Conservation (phyloP, 495 filamentous ascomycete genomes). For the Baudoinia panamericana region DNA sequence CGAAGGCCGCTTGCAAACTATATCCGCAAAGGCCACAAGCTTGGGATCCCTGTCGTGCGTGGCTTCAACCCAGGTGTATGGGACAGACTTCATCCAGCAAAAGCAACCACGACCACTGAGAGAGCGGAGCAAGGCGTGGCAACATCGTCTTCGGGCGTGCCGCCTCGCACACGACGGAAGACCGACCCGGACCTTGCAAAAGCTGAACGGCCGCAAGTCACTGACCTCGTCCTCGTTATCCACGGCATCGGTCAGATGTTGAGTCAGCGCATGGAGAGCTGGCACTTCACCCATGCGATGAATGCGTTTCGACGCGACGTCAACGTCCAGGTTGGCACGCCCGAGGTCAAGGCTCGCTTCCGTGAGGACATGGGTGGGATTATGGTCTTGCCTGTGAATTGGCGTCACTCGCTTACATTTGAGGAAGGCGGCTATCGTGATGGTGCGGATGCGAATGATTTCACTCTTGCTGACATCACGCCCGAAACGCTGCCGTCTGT, state of each 20-base stretch:
- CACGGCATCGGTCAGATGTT: conserved; percentile 96
- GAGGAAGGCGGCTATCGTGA: conserved; percentile 56
- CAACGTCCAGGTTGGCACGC: conserved; percentile 68
- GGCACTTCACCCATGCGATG: conserved; percentile 90
- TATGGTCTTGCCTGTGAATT: conserved; percentile 73
- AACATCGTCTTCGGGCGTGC: conserved; percentile 21
- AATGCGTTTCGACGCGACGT: conserved; percentile 78
- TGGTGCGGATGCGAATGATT: conserved; percentile 46
- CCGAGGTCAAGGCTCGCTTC: conserved; percentile 58
- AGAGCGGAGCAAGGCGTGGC: conserved; percentile 39
- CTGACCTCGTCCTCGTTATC: conserved; percentile 77
- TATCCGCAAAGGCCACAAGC: conserved; percentile 67
- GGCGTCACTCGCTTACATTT: conserved; percentile 73
- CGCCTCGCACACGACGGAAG: conserved; percentile 24
- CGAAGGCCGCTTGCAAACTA: conserved; percentile 60
- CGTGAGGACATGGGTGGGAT: conserved; percentile 56
- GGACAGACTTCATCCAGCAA: conserved; percentile 59
- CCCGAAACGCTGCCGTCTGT: conserved; percentile 80
- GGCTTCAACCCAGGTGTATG: conserved; percentile 70
- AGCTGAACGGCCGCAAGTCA: conserved; percentile 56
- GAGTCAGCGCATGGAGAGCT: conserved; percentile 91
- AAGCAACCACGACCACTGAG: conserved; percentile 35
- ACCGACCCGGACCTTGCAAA: conserved; percentile 33
- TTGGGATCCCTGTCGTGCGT: conserved; percentile 76
- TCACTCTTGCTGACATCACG: conserved; percentile 77